Evolutionary conservation across 805 yeast species (phyloP).

Genomic region (Trichomonascus vanleenenianus): DNA sequence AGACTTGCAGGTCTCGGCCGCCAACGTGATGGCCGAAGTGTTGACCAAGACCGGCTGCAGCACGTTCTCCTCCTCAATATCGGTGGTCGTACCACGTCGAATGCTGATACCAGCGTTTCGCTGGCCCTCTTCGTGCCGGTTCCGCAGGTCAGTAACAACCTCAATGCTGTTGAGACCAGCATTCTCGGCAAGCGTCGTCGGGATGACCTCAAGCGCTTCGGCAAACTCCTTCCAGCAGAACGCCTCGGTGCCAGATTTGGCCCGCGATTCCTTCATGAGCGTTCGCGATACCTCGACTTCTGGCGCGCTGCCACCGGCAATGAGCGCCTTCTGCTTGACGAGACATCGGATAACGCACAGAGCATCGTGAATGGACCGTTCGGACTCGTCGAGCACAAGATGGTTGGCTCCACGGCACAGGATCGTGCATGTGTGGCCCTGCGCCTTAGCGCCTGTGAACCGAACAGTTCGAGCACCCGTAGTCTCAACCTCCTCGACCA

Average conservation of each 20-base stretch:
- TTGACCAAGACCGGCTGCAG: constrained; percentile 93
- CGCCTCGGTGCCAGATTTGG: constrained; percentile 78
- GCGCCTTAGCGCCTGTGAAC: constrained; percentile 39
- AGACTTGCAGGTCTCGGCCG: constrained; percentile 94
- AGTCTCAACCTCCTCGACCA: constrained; percentile 84
- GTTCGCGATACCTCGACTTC: constrained; percentile 82
- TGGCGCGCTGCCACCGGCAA: constrained; percentile 99
- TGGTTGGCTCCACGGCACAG: constrained; percentile 92
- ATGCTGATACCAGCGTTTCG: constrained; percentile 92
- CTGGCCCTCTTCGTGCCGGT: constrained; percentile 86
- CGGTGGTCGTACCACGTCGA: constrained; percentile 86
- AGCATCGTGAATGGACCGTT: constrained; percentile 95
- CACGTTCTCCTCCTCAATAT: constrained; percentile 88
- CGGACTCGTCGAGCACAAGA: constrained; percentile 89
- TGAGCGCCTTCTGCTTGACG: constrained; percentile 78
- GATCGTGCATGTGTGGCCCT: constrained; percentile 60
- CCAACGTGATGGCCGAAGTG: constrained; percentile 88
- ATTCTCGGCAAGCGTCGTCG: constrained; percentile 90
- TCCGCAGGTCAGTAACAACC: constrained; percentile 86
- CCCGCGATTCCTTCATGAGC: constrained; percentile 60
- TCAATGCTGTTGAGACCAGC: constrained; percentile 90
- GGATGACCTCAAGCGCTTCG: constrained; percentile 83
- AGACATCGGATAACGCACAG: constrained; percentile 86
- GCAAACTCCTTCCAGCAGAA: constrained; percentile 90
- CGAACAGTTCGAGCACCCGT: constrained; percentile 86